Percentiles rank a stretch among this genome's conserved stretches.
These are phyloP conservation scores for Vigna radiata DNA, from an alignment of 306 rosid species.

Conservation along the genomic window DNA sequence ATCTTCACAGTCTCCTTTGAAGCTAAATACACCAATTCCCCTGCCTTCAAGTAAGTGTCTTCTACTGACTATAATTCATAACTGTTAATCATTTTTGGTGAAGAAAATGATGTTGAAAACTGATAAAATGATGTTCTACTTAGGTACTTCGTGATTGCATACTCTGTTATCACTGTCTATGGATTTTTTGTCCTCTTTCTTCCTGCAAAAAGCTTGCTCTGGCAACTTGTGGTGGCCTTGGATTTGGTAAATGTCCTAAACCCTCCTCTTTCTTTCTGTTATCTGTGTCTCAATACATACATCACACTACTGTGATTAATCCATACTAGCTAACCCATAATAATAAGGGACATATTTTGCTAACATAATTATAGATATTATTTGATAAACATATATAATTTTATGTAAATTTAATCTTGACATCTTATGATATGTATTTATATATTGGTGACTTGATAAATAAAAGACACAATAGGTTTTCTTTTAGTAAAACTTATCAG, in stretches of 20 bases:
- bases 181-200: slow-evolving; percentile 79
- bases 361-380: no score
- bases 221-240: slow-evolving; percentile 72
- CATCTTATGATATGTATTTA: no score
- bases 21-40: slow-evolving; percentile 69
- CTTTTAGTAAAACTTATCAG: no score
- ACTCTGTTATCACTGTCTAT: slow-evolving; percentile 67
- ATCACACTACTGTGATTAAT: neutral
- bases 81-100: neutral
- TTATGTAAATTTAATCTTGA: no score
- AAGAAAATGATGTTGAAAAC: neutral
- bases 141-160: slow-evolving; percentile 80
- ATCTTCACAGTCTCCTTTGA: slow-evolving; percentile 58
- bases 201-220: slow-evolving; percentile 71
- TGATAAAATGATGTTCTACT: slow-evolving; percentile 14
- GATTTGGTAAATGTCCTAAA: slow-evolving; percentile 65
- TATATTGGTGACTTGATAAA: no score
- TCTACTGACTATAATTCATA: neutral
- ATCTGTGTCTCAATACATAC: neutral
- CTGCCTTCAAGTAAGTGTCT: slow-evolving; percentile 70
- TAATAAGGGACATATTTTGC: no score
- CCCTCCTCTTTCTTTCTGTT: neutral
- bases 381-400: no score
- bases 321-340: neutral
- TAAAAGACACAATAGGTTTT: no score